Evolutionary conservation across 768 basidiomycete genomes (phyloP).

Genomic region (Mycena crocata): DNA sequence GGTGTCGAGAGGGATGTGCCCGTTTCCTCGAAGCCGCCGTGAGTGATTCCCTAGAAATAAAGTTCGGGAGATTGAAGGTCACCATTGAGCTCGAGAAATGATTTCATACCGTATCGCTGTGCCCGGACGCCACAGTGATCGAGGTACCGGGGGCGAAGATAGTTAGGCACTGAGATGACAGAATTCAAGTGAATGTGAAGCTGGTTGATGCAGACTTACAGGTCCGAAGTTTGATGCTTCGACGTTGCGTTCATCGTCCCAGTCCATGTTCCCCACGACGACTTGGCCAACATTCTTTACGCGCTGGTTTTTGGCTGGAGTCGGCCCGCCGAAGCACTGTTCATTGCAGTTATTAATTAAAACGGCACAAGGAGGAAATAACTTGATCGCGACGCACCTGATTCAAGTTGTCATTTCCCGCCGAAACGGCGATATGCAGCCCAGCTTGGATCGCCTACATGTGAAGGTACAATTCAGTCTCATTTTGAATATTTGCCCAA

Average conservation of each 20-base stretch:
- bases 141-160: background rate
- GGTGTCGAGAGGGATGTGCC: constrained; percentile 6
- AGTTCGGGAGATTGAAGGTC: too few species aligned
- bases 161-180: background rate
- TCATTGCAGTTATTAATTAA: background rate
- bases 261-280: background rate
- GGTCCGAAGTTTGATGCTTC: background rate
- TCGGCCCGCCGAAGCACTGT: background rate
- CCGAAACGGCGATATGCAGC: background rate
- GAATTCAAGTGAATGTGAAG: background rate
- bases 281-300: background rate
- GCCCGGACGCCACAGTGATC: background rate
- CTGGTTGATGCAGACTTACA: background rate
- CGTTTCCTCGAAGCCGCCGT: background rate
- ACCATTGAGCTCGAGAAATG: too few species aligned
- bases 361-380: background rate
- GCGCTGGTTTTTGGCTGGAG: background rate
- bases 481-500: too few species aligned
- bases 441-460: background rate
- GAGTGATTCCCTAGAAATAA: too few species aligned
- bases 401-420: background rate
- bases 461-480: background rate
- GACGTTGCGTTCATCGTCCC: background rate
- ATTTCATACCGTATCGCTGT: background rate
- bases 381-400: too few species aligned